Base-by-base conservation (phyloP, 306 rosid genomes). In the Malus orientalis region DNA sequence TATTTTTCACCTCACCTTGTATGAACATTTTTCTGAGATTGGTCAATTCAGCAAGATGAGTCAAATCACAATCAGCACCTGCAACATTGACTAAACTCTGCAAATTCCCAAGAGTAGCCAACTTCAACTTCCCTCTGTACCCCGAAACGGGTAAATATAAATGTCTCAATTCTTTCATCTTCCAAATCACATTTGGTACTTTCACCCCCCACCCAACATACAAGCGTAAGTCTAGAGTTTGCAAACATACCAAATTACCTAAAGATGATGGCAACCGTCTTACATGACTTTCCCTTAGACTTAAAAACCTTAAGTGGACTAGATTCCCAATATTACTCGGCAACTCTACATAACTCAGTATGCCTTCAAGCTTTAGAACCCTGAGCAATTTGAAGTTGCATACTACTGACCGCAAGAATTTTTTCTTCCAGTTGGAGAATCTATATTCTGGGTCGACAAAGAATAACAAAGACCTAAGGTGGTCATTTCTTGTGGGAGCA, bases 1-100 rank as follows among this genome's bases (percentile, higher is more conserved):
- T 36, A 6, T 36, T 36, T 36, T 36, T 36, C 40, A 1, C 0
- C 40, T 0, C 40, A 36, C 0, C 0, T 1, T 0, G 0, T 36
- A 36, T 36, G 40, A 36, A 36, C 40, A 36, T 2, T 6, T 36
- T 36, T 36, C 8, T 36, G 40, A 36, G 40, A 36, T 36, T 36
- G 40, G 40, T 36, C 40, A 0, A 6, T 36, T 36, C 2, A 0
- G 40, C 40, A 36, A 36, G 40, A 36, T 36, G 40, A 36, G 40
- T 36, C 40, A 6, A 36, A 36, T 36, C 40, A 36, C 40, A 36
- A 36, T 36, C 40, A 36, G 40, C 40, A 6, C 40, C 40, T 6
- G 8, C 8, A 36, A 36, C 40, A 36, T 36, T 1, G 40, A 36
- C 40, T 36, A 36, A 36, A 36, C 40, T 36, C 40, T 36, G 40